A percentile compares a stretch with the other conserved stretches of the same genome.
These are phyloP conservation scores for Cornus kousa DNA, from an alignment of 148 eudicot species.

Conservation along the genomic window DNA sequence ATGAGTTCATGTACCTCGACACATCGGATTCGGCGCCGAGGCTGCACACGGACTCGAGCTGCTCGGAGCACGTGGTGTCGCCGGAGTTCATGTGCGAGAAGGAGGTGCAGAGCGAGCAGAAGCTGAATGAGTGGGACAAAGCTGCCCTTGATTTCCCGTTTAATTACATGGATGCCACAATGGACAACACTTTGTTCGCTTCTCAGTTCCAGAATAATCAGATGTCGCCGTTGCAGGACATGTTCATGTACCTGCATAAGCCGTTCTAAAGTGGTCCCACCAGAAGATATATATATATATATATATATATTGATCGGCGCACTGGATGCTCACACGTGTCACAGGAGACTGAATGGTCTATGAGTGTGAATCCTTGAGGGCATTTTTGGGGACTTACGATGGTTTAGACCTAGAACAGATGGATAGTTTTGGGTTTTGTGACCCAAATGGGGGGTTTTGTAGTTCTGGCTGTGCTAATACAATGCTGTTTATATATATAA, in stretches of 20 bases:
- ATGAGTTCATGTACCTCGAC: slow-evolving; percentile 36
- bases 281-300: no score
- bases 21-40: slow-evolving; percentile 49
- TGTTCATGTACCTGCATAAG: slow-evolving; percentile 43
- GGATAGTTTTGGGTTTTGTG: background rate
- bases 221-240: slow-evolving; percentile 41
- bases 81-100: slow-evolving; percentile 43
- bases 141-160: slow-evolving; percentile 30
- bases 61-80: slow-evolving; percentile 56
- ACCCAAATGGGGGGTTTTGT: background rate
- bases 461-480: background rate
- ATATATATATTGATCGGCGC: background rate
- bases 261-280: slow-evolving; percentile 26
- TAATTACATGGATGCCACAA: slow-evolving; percentile 36
- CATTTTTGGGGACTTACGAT: background rate
- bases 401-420: background rate
- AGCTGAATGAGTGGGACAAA: slow-evolving; percentile 32
- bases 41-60: slow-evolving; percentile 49
- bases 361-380: background rate
- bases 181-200: slow-evolving; percentile 13
- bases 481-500: background rate
- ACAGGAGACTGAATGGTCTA: background rate
- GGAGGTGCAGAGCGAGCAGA: slow-evolving; percentile 58
- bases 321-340: background rate
- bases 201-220: slow-evolving; percentile 21